Evolutionary conservation across 371 early-diverging fungal genomes (phyloP).

Genomic region (Mortierella sp.): DNA sequence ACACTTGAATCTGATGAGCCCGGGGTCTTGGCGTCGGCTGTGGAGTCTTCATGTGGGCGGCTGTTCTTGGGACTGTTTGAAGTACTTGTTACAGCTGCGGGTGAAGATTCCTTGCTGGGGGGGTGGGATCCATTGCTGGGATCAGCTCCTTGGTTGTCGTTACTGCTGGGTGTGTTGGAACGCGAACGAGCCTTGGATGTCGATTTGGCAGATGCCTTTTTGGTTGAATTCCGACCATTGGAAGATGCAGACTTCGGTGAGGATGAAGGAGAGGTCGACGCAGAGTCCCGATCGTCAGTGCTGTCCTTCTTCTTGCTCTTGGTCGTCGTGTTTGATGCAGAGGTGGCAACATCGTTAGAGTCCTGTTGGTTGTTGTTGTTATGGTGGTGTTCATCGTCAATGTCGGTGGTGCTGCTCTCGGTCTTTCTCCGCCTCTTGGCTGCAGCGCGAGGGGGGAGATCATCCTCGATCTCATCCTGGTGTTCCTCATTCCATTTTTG

Average conservation of each 20-base stretch:
- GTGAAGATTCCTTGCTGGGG: neutral
- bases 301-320: slow-evolving; percentile 18
- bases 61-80: slow-evolving; percentile 4
- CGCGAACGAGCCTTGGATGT: slow-evolving; percentile 33
- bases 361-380: slow-evolving; percentile 26
- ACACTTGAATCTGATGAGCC: neutral
- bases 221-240: slow-evolving; percentile 21
- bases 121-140: neutral
- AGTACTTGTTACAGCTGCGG: neutral
- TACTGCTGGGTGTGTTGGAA: slow-evolving; percentile 24
- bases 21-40: neutral
- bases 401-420: slow-evolving; percentile 46
- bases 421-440: slow-evolving; percentile 54
- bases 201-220: slow-evolving; percentile 22
- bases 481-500: slow-evolving; percentile 56
- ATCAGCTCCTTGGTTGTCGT: slow-evolving; percentile 7
- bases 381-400: slow-evolving; percentile 30
- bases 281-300: slow-evolving; percentile 10
- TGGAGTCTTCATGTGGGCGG: slow-evolving; percentile 12
- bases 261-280: slow-evolving; percentile 16
- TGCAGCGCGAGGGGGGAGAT: slow-evolving; percentile 18
- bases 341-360: neutral
- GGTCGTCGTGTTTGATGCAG: neutral
- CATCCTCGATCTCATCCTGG: slow-evolving; percentile 46
- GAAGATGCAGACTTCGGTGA: slow-evolving; percentile 29